Evolutionary conservation across 2,329 filamentous ascomycete genomes (phyloP), one percentile per base, ranked within the genome.

Genomic region (Xylaria multiplex): DNA sequence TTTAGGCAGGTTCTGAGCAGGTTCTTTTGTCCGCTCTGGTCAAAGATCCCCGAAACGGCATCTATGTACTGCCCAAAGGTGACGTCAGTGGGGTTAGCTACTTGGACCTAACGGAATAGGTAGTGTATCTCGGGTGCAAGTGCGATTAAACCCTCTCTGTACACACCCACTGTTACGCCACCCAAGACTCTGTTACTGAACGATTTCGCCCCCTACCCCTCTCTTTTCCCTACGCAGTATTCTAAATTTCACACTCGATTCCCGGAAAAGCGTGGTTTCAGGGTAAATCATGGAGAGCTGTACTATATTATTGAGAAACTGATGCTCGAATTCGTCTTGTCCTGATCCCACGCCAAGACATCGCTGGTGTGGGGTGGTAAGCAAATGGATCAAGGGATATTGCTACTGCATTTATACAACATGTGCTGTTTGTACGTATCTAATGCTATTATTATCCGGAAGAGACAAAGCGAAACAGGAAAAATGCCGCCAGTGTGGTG

Each of bases 401-500:
- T 6, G 24, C 14, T 49, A 24, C 16, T 14, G 42, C 16, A 9
- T 43, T 43, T 43, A 43, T 24, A 6, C 22, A 43, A 19, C 19
- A 32, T 19, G 37, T n/a, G 16, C 53, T 4, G 30, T 43, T 27
- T 27, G 43, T 30, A 43, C 8, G 6, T 35, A 22, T 13, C 19
- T 43, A 6, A 8, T 24, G 37, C 14, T 7, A 43, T 19, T 1
- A 43, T 42, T 55, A 32, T 43, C 37, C 37, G 11, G 27, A 55
- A 9, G 42, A 30, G 40, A 35, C 49, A 42, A 55, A 9, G 46
- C 22, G 40, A 35, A 55, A 30, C 8, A 43, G 50, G 14, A 46
- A 43, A 14, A 14, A 27, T 27, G 45, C 45, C 63, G 22, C 42
- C 43, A 11, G 30, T 40, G 46, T 55, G 53, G 30, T 65, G 46